Percentiles rank a stretch among this genome's conserved stretches.
These are phyloP conservation scores for Solanum hybrid DNA, from an alignment of 305 asterid genomes.

Conservation along the genomic window DNA sequence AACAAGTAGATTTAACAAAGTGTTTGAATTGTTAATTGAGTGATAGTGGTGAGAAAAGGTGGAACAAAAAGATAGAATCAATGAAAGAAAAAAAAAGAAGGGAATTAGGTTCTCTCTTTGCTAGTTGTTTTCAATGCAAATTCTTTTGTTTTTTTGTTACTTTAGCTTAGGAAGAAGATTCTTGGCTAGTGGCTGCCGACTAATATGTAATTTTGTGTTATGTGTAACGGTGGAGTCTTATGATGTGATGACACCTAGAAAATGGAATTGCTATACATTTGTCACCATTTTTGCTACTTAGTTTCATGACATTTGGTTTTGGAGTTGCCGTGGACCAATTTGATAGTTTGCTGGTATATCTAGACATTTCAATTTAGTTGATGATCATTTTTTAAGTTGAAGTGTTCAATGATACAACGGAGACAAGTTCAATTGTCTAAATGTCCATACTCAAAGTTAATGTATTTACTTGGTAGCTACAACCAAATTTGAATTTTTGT, in stretches of 20 bases:
- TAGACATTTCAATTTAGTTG: too few relatives aligned
- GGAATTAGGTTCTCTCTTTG: conserved; percentile 5
- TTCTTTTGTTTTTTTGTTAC: neutral
- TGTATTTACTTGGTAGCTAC: neutral
- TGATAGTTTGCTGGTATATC: neutral
- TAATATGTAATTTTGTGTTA: neutral
- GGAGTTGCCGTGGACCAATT: neutral
- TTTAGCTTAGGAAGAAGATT: neutral
- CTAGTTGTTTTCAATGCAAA: neutral
- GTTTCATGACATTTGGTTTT: neutral
- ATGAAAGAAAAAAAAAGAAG: neutral
- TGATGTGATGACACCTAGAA: neutral
- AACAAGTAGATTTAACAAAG: neutral
- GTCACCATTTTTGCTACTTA: neutral
- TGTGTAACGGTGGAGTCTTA: neutral
- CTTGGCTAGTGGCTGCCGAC: neutral
- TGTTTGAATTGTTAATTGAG: neutral
- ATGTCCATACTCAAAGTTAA: neutral
- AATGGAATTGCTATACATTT: neutral
- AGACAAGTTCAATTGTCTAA: neutral
- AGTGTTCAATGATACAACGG: neutral
- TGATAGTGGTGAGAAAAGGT: conserved; percentile 2
- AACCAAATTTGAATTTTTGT: neutral
- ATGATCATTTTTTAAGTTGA: neutral
- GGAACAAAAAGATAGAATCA: conserved; percentile 8